These are phyloP conservation scores for Dactylonectria macrodidyma DNA, from an alignment of 2,329 filamentous ascomycete genomes.

Conservation along the genomic window DNA sequence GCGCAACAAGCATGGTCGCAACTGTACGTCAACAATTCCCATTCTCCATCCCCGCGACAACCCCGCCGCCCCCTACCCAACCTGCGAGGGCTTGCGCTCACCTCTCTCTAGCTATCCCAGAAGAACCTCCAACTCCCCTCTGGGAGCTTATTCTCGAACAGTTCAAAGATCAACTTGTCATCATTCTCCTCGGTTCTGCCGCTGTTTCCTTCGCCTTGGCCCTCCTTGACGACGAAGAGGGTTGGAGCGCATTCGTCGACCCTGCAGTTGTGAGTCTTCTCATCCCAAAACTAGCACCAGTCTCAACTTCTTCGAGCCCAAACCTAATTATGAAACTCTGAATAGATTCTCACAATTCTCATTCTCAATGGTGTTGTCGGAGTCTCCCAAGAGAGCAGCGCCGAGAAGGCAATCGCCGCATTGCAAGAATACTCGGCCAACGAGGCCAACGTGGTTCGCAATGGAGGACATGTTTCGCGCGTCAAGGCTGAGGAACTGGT, in stretches of 20 bases:
- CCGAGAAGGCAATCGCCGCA: constrained; percentile 97
- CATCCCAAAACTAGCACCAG: constrained; percentile 3
- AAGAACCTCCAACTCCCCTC: constrained; percentile 95
- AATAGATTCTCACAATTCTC: constrained; percentile 93
- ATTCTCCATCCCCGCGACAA: constrained; percentile 11
- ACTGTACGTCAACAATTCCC: constrained; percentile 66
- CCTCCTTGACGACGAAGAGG: constrained; percentile 92
- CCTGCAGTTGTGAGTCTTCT: constrained; percentile 84
- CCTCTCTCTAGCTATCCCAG: constrained; percentile 68
- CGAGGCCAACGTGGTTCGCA: constrained; percentile 92
- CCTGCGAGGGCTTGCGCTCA: constrained; percentile 31
- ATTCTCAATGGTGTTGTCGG: constrained; percentile 97
- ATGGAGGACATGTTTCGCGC: constrained; percentile 81
- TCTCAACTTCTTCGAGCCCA: constrained; percentile 15
- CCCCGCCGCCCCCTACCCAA: constrained; percentile 23
- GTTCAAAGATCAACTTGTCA: constrained; percentile 98
- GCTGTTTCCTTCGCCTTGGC: constrained; percentile 94
- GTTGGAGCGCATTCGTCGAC: constrained; percentile 98
- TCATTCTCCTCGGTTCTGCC: constrained; percentile 94
- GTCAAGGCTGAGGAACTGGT: constrained; percentile 98
- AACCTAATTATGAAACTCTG: constrained; percentile 24
- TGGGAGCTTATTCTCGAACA: constrained; percentile 98
- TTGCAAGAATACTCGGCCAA: constrained; percentile 99
- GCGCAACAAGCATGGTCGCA: constrained; percentile 74
- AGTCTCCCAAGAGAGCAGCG: constrained; percentile 98